Evolutionary conservation across 2,329 filamentous ascomycete species (phyloP).

Genomic region (Epichloe elymi): DNA sequence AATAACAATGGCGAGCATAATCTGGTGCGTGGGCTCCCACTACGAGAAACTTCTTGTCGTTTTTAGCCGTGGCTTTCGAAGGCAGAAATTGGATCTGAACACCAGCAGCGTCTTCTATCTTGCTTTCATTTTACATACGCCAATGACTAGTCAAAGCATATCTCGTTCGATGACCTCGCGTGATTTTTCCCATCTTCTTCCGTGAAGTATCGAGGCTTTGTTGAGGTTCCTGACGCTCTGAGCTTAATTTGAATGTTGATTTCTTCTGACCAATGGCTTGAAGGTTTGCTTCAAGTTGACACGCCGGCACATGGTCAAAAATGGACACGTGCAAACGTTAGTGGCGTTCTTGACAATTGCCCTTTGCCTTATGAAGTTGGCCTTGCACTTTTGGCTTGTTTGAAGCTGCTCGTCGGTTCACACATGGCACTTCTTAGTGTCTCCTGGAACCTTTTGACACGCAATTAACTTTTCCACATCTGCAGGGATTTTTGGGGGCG

Average conservation of each 20-base stretch:
- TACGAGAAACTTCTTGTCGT: conserved; percentile 14
- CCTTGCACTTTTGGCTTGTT: not conserved
- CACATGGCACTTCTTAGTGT: not conserved
- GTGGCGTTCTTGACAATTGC: not conserved
- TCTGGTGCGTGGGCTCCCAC: conserved; percentile 17
- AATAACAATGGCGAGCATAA: conserved; percentile 23
- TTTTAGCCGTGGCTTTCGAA: conserved; percentile 14
- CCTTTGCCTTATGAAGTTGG: not conserved
- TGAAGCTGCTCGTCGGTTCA: not conserved
- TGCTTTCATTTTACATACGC: not conserved
- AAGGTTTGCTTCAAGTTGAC: not conserved
- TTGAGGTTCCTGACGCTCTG: not conserved
- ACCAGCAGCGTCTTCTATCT: conserved; percentile 10
- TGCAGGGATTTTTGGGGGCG: too few relatives aligned
- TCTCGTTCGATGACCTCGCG: not conserved
- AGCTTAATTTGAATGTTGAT: not conserved
- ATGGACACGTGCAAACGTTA: not conserved
- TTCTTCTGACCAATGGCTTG: not conserved
- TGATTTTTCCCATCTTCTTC: not conserved
- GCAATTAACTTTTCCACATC: not conserved
- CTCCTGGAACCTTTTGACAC: not conserved
- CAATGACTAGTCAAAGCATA: conserved; percentile 3
- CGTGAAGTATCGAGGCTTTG: not conserved
- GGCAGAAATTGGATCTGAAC: conserved; percentile 17
- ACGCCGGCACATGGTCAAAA: not conserved